Evolutionary conservation across 1,284 basidiomycete species (phyloP).

Genomic region (Clitocybe nebularis): DNA sequence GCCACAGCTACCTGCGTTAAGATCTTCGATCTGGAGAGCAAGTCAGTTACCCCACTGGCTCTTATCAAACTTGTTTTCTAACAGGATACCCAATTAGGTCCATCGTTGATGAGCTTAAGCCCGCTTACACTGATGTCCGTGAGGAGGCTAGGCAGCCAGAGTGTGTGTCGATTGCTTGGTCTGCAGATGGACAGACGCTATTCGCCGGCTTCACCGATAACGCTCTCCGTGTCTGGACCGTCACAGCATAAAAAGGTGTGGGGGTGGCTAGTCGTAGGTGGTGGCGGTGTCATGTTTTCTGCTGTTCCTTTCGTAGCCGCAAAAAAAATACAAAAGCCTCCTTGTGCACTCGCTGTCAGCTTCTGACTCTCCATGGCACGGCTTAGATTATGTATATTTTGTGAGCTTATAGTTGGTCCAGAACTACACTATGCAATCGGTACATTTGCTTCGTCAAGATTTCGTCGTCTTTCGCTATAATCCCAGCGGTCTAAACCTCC

Average conservation of each 20-base stretch:
- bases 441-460: conserved; percentile 46
- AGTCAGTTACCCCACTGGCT: conserved; percentile 52
- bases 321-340: conserved; percentile 32
- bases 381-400: too few relatives aligned
- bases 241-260: conserved; percentile 59
- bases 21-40: conserved; percentile 98
- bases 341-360: conserved; percentile 11
- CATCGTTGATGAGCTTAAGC: conserved; percentile 98
- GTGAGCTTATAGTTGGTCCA: too few relatives aligned
- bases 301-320: conserved; percentile 27
- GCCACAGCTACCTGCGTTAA: conserved; percentile 98
- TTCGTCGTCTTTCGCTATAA: conserved; percentile 54
- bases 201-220: conserved; percentile 96
- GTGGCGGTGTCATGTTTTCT: conserved; percentile 18
- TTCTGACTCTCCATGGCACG: too few relatives aligned
- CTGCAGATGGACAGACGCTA: conserved; percentile 94
- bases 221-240: conserved; percentile 89
- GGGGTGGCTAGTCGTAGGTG: conserved; percentile 22
- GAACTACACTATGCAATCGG: conserved; percentile 11
- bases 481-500: conserved; percentile 74
- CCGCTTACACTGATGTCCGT: conserved; percentile 80
- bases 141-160: conserved; percentile 86
- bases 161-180: conserved; percentile 98
- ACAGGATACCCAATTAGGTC: conserved; percentile 52
- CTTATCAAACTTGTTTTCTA: conserved; percentile 7